These are phyloP conservation scores for Capsicum baccatum DNA, from an alignment of 257 asterid species.

Conservation along the genomic window DNA sequence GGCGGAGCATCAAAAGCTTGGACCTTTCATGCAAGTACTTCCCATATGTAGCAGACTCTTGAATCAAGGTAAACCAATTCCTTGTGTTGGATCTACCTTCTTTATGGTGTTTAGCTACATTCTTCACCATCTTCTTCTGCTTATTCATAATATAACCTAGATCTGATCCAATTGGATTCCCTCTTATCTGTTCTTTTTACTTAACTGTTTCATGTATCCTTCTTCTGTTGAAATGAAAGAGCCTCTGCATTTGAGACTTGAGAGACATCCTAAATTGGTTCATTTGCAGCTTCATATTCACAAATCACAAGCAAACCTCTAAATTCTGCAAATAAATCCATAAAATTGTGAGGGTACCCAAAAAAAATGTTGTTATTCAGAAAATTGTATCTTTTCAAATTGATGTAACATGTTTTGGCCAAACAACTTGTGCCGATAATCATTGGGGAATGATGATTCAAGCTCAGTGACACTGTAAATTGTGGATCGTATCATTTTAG, in stretches of 20 bases:
- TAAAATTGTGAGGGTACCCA: neutral
- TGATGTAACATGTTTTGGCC: neutral
- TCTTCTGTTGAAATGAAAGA: neutral
- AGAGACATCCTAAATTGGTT: neutral
- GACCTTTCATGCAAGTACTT: slow-evolving; percentile 94
- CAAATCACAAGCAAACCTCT: neutral
- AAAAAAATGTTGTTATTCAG: neutral
- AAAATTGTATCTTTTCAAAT: slow-evolving; percentile 11
- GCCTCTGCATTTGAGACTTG: slow-evolving; percentile 1
- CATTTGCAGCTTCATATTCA: neutral
- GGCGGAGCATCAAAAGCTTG: slow-evolving; percentile 96
- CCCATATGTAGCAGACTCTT: slow-evolving; percentile 87
- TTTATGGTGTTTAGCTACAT: slow-evolving; percentile 11
- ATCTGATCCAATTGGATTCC: slow-evolving; percentile 5
- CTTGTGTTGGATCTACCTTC: slow-evolving; percentile 48
- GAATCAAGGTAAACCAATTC: slow-evolving; percentile 68
- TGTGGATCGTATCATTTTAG: neutral
- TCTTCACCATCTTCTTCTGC: neutral
- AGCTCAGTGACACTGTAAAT: neutral
- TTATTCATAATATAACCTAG: neutral
- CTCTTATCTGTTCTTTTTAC: neutral
- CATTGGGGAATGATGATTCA: neutral
- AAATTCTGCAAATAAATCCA: slow-evolving; percentile 7
- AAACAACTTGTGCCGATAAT: neutral
- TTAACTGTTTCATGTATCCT: neutral